A percentile compares a stretch with the other conserved stretches of the same genome.
Evolutionary conservation across 2,329 filamentous ascomycete genomes (phyloP).

Genomic region (Fusarium lateritium): DNA sequence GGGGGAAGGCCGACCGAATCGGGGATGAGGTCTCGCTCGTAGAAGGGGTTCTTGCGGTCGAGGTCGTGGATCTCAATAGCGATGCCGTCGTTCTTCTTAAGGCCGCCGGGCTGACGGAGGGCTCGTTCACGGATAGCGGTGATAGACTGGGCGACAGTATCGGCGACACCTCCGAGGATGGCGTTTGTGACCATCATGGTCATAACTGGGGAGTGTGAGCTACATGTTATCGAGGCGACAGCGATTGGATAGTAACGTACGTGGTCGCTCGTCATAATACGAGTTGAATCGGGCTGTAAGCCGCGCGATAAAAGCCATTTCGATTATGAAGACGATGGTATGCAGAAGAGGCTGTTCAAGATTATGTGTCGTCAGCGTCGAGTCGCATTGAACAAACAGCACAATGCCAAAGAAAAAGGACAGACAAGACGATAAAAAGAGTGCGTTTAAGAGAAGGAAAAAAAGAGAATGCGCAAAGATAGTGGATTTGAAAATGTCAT

Average conservation of each 20-base stretch:
- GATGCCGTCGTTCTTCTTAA: slow-evolving; percentile 77
- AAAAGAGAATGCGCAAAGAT: slow-evolving; percentile 2
- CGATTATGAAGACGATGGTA: slow-evolving; percentile 85
- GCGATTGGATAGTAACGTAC: slow-evolving; percentile 62
- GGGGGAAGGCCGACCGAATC: slow-evolving; percentile 75
- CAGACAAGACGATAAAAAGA: neutral
- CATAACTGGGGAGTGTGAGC: slow-evolving; percentile 71
- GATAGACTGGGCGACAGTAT: slow-evolving; percentile 94
- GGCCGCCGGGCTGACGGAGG: slow-evolving; percentile 72
- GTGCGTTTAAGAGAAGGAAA: neutral
- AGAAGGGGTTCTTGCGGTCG: slow-evolving; percentile 82
- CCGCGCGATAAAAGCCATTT: slow-evolving; percentile 88
- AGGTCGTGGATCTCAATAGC: slow-evolving; percentile 92
- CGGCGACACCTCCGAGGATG: slow-evolving; percentile 93
- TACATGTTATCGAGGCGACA: neutral
- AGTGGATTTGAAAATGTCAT: slow-evolving; percentile 7
- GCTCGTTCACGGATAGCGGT: slow-evolving; percentile 83
- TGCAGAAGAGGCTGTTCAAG: slow-evolving; percentile 85
- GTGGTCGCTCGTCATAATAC: slow-evolving; percentile 91
- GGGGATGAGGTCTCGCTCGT: slow-evolving; percentile 76
- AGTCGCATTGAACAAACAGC: slow-evolving; percentile 40
- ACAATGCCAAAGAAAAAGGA: neutral
- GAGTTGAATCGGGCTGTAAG: slow-evolving; percentile 90
- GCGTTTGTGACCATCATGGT: slow-evolving; percentile 99
- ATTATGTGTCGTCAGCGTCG: slow-evolving; percentile 40